Conservation (phyloP, 2,329 filamentous ascomycete genomes). For the Paracamarosporium sp. region DNA sequence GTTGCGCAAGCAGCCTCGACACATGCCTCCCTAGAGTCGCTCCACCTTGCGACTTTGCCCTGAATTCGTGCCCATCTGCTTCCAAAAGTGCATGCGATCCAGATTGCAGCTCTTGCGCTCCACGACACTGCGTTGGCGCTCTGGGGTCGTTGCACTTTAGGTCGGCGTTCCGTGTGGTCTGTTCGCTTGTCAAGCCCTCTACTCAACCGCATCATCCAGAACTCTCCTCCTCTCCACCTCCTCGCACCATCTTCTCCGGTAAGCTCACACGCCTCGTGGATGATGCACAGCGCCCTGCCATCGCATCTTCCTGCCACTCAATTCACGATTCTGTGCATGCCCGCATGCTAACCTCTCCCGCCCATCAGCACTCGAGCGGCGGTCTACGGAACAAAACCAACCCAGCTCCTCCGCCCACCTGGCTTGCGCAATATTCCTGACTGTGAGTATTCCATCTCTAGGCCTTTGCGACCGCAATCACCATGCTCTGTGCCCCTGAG, state of each 20-base stretch:
- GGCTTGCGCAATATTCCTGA: slow-evolving; percentile 29
- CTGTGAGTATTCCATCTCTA: slow-evolving; percentile 42
- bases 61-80: not conserved
- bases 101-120: slow-evolving; percentile 1
- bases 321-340: slow-evolving; percentile 27
- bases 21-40: not conserved
- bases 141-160: not conserved
- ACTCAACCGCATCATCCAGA: slow-evolving; percentile 16
- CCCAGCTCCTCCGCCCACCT: slow-evolving; percentile 33
- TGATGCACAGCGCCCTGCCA: slow-evolving; percentile 13
- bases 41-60: not conserved
- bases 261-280: slow-evolving; percentile 2
- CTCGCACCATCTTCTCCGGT: slow-evolving; percentile 3
- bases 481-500: slow-evolving; percentile 18
- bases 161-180: slow-evolving; percentile 6
- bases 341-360: slow-evolving; percentile 34
- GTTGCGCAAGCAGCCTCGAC: slow-evolving; percentile 3
- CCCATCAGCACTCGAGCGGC: slow-evolving; percentile 40
- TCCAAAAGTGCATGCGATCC: slow-evolving; percentile 3
- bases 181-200: slow-evolving; percentile 3
- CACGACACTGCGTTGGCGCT: slow-evolving; percentile 5
- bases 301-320: slow-evolving; percentile 18
- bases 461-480: slow-evolving; percentile 39
- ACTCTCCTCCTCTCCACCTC: slow-evolving; percentile 5
- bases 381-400: slow-evolving; percentile 45